Percentiles rank a stretch among this genome's conserved stretches.
phyloP scores from a whole-genome alignment of 2,329 filamentous ascomycete genomes.

The Venturiaceae sp. region DNA sequence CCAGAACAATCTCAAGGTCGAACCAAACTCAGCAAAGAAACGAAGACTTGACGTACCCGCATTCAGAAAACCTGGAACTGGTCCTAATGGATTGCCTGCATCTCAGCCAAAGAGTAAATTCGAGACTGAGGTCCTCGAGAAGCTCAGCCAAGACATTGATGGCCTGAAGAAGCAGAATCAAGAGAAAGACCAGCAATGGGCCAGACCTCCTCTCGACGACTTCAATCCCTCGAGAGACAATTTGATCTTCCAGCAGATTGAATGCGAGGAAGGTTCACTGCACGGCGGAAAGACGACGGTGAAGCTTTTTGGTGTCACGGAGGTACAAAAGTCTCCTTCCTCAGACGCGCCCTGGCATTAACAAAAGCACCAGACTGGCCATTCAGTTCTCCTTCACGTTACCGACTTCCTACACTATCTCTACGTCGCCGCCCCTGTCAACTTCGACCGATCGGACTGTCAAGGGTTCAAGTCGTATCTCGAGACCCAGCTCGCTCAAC shows the following conservation, averaged over 20 bases:
- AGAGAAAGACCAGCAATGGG: conserved; percentile 92
- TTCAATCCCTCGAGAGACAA: conserved; percentile 57
- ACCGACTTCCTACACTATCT: conserved; percentile 95
- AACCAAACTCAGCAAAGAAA: conserved; percentile 59
- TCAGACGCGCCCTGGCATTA: conserved; percentile 20
- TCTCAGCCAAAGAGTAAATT: conserved; percentile 85
- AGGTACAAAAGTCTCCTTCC: conserved; percentile 36
- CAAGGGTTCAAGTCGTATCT: conserved; percentile 69
- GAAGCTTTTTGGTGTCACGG: conserved; percentile 89
- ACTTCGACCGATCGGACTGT: conserved; percentile 72
- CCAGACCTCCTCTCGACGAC: conserved; percentile 48
- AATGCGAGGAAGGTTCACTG: conserved; percentile 80
- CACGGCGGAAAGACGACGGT: conserved; percentile 68
- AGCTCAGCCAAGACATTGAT: conserved; percentile 87
- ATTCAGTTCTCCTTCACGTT: conserved; percentile 91
- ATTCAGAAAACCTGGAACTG: conserved; percentile 46
- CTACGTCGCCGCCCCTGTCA: conserved; percentile 78
- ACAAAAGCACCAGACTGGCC: conserved; percentile 44
- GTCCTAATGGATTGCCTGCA: conserved; percentile 40
- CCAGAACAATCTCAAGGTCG: conserved; percentile 32
- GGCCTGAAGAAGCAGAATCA: conserved; percentile 77
- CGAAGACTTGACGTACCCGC: conserved; percentile 56
- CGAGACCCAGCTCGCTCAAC: conserved; percentile 66
- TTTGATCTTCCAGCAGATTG: conserved; percentile 91
- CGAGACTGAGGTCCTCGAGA: conserved; percentile 88